phyloP scores from a whole-genome alignment of 768 basidiomycete species.

The Boletus vermiculosoides region DNA sequence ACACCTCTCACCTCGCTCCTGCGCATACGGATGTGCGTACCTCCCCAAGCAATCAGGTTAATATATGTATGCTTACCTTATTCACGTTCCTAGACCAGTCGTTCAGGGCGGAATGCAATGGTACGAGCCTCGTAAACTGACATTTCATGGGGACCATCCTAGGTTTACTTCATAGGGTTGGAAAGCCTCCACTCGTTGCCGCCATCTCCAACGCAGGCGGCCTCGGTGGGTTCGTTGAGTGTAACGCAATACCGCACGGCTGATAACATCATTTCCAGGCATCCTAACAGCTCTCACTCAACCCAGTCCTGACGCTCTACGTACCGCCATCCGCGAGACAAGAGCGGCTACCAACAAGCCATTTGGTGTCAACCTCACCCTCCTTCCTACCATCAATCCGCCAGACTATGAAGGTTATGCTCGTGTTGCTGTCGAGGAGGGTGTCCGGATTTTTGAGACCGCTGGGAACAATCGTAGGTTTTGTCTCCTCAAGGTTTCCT shows the following conservation, averaged over 20 bases:
- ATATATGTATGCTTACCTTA: neutral
- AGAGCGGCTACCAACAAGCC: conserved; percentile 64
- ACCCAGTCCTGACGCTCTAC: conserved; percentile 78
- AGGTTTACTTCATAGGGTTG: conserved; percentile 57
- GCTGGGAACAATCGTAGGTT: conserved; percentile 85
- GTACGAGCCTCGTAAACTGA: conserved; percentile 34
- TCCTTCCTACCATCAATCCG: conserved; percentile 86
- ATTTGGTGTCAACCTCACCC: conserved; percentile 83
- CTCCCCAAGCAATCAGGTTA: neutral
- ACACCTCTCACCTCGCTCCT: conserved; percentile 66
- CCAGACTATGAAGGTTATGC: conserved; percentile 89
- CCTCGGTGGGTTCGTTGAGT: conserved; percentile 47
- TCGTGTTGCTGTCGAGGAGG: conserved; percentile 79
- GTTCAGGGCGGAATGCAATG: conserved; percentile 94
- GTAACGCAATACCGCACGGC: neutral
- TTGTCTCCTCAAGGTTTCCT: neutral
- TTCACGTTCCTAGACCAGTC: conserved; percentile 51
- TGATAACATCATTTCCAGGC: conserved; percentile 39
- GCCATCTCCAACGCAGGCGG: conserved; percentile 85
- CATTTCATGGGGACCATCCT: neutral
- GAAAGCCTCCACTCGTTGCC: conserved; percentile 67
- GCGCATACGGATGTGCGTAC: conserved; percentile 61
- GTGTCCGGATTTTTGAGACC: conserved; percentile 87
- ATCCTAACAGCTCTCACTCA: conserved; percentile 88
- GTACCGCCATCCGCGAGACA: conserved; percentile 78